Evolutionary conservation across 1,139 yeast species (phyloP), one percentile per base, ranked within the genome.

Genomic region (Chernovozyma aurita): DNA sequence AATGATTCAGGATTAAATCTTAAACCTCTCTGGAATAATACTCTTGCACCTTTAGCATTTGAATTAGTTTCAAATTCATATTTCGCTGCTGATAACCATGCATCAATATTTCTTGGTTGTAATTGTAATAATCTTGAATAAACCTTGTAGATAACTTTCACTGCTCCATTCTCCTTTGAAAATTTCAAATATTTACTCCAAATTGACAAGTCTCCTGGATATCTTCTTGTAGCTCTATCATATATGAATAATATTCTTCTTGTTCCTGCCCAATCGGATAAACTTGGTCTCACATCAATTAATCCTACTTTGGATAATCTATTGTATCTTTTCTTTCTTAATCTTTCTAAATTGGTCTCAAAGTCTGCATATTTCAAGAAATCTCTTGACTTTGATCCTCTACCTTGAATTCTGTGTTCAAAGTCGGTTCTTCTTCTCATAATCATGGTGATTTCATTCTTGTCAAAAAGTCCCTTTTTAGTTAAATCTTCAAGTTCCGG

Each of bases 81-180:
- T 55, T 86, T 86, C 33, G 97, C 97, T 18, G 97, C 97, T 51
- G 88, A 77, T 36, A 92, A 76, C 98, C 98, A 94, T 12, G 94
- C 85, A 49, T 82, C 83, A 2, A 88, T 76, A 52, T 88, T 85
- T 37, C 86, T 75, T n/a, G 98, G 97, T 54, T 92, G 97, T 44
- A 87, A 65, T 59, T 83, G 88, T 48, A 94, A 69, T 48, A 92
- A 68, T 41, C 79, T 76, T 3, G 94, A 80, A 56, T 88, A 87
- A 6, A 87, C 80, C 47, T 78, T 80, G 55, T 86, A 88, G n/a
- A 87, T 78, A 31, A 82, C 82, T 48, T 85, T 83, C 44, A 83
- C 77, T 14, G 95, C 82, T 17, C 87, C 86, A 41, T 79, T 73
- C 25, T 70, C 62, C 55, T 85, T 85, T 27, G 95, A 88, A 58